These are phyloP conservation scores for Plasmopara halstedii DNA, from an alignment of 352 stramenopile genomes.

Conservation along the genomic window DNA sequence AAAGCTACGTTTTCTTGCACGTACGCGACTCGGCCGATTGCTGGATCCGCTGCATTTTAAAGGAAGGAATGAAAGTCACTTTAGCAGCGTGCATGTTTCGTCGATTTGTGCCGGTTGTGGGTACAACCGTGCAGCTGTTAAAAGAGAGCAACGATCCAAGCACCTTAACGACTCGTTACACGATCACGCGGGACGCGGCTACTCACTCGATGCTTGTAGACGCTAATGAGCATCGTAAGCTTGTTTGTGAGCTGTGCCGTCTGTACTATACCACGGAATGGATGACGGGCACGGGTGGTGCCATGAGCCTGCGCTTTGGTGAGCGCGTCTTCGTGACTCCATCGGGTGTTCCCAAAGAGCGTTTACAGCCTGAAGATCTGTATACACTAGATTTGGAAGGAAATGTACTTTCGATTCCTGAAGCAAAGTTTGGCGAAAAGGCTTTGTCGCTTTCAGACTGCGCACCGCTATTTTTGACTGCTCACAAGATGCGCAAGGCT, in stretches of 20 bases:
- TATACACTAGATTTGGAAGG: conserved; percentile 90
- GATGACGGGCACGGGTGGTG: conserved; percentile 93
- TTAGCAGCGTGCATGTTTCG: conserved; percentile 25
- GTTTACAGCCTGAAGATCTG: conserved; percentile 91
- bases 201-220: conserved; percentile 30
- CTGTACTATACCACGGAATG: conserved; percentile 81
- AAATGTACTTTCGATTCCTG: conserved; percentile 60
- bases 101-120: conserved; percentile 32
- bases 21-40: conserved; percentile 62
- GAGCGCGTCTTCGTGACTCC: conserved; percentile 94
- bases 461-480: conserved; percentile 90
- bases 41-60: conserved; percentile 54
- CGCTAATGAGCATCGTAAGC: conserved; percentile 35
- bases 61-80: conserved; percentile 25
- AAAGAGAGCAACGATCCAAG: not conserved
- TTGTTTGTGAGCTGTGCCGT: conserved; percentile 69
- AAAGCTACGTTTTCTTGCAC: conserved; percentile 47
- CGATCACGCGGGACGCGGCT: conserved; percentile 32
- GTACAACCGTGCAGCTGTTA: conserved; percentile 16
- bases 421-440: conserved; percentile 33
- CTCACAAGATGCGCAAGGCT: conserved; percentile 82
- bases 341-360: conserved; percentile 95
- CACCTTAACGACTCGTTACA: conserved; percentile 29
- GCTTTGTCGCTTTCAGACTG: conserved; percentile 88
- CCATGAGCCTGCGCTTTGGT: conserved; percentile 88